These are phyloP conservation scores for Phytopythium vexans DNA, from an alignment of 352 stramenopile genomes.

Conservation along the genomic window DNA sequence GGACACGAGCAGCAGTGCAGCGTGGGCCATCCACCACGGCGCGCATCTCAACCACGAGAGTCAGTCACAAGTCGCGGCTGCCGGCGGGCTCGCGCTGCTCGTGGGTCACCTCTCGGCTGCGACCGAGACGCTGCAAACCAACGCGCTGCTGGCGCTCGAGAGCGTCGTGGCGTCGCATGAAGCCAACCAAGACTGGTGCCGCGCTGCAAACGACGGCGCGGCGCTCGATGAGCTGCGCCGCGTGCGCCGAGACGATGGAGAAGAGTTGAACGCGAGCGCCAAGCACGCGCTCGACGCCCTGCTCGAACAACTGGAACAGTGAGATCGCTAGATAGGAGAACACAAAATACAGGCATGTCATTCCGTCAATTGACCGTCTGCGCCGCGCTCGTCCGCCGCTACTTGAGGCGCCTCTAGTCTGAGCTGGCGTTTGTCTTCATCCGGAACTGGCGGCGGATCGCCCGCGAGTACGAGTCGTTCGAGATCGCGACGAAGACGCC, in stretches of 20 bases:
- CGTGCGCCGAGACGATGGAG: constrained; percentile 39
- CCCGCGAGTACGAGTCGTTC: constrained; percentile 59
- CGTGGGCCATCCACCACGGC: constrained; percentile 73
- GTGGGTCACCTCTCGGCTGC: constrained; percentile 40
- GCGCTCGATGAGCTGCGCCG: constrained; percentile 33
- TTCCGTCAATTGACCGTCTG: no score
- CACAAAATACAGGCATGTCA: no score
- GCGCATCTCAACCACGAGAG: constrained; percentile 61
- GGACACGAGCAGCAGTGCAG: constrained; percentile 65
- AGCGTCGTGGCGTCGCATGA: constrained; percentile 46
- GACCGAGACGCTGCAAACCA: constrained; percentile 61
- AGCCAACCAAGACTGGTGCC: constrained; percentile 47
- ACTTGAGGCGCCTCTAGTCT: constrained; percentile 14
- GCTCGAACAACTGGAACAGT: constrained; percentile 33
- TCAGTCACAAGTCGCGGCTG: constrained; percentile 54
- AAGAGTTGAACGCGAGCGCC: constrained; percentile 51
- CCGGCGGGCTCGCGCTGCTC: constrained; percentile 56
- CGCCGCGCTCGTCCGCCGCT: no score
- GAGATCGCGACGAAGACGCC: constrained; percentile 60
- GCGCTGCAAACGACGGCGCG: constrained; percentile 18
- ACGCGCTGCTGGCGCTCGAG: constrained; percentile 62
- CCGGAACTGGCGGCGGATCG: constrained; percentile 46
- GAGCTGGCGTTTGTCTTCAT: constrained; percentile 31
- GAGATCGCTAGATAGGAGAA: no score
- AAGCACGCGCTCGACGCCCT: constrained; percentile 46